Percentiles rank a stretch among this genome's conserved stretches.
Conservation (phyloP, 164 flowering plant species). For the Euptelea pleiosperma region DNA sequence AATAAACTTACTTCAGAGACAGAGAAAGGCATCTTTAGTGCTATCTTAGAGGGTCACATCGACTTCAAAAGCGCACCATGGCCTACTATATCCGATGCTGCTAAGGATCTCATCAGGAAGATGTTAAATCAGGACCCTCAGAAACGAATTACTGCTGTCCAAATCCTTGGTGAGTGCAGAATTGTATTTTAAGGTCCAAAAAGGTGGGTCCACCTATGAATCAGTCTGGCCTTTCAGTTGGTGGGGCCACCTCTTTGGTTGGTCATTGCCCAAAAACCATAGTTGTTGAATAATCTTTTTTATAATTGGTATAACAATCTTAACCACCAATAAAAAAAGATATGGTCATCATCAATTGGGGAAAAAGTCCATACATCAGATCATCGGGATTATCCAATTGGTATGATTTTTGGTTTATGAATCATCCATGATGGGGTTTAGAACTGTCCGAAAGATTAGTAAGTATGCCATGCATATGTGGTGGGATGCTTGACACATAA, state of each 20-base stretch:
- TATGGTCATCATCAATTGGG: too few relatives aligned
- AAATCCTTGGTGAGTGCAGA: slow-evolving; percentile 70
- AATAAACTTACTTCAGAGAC: slow-evolving; percentile 49
- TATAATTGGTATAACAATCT: not conserved
- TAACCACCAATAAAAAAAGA: not conserved
- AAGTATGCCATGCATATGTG: too few relatives aligned
- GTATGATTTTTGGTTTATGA: too few relatives aligned
- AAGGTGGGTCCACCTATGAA: too few relatives aligned
- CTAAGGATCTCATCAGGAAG: slow-evolving; percentile 79
- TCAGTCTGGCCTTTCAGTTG: not conserved
- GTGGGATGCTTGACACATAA: too few relatives aligned
- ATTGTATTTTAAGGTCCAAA: not conserved
- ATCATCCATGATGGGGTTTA: too few relatives aligned
- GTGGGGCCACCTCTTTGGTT: not conserved
- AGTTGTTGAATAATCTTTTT: too few relatives aligned
- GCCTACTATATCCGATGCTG: slow-evolving; percentile 73
- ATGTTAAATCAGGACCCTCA: slow-evolving; percentile 72
- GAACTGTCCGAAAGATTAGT: too few relatives aligned
- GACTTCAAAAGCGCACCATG: slow-evolving; percentile 72
- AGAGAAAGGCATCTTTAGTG: slow-evolving; percentile 69
- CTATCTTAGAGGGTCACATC: slow-evolving; percentile 41
- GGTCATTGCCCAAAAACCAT: not conserved
- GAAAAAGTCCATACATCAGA: too few relatives aligned
- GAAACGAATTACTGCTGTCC: slow-evolving; percentile 71
- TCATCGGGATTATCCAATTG: too few relatives aligned